phyloP scores from a whole-genome alignment of 345 rosid genomes.

The Rhodomyrtus tomentosa region DNA sequence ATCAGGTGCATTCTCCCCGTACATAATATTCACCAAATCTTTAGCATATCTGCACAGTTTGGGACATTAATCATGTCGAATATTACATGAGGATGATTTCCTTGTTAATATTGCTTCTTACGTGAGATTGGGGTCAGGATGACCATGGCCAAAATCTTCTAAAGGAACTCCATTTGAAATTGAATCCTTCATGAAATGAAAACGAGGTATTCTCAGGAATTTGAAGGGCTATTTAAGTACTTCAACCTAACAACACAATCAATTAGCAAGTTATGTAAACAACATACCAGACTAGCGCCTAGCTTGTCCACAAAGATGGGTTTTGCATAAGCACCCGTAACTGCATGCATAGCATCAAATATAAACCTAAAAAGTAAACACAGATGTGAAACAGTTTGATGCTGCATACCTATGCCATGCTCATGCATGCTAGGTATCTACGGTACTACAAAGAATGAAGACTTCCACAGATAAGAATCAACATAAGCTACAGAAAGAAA shows the following conservation, averaged over 20 bases:
- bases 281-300: conserved; percentile 54
- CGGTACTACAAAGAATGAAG: not conserved
- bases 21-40: conserved; percentile 80
- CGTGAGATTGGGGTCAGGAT: conserved; percentile 97
- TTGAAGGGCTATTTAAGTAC: not conserved
- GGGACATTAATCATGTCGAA: not conserved
- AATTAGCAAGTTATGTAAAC: not conserved
- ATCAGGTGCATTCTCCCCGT: conserved; percentile 73
- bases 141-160: conserved; percentile 96
- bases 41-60: conserved; percentile 63
- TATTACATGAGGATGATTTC: conserved; percentile 1
- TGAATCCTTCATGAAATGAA: conserved; percentile 48
- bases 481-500: not conserved
- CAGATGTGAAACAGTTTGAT: not conserved
- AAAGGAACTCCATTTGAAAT: conserved; percentile 75
- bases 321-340: conserved; percentile 91
- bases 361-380: conserved; percentile 36
- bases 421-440: not conserved
- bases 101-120: conserved; percentile 21
- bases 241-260: not conserved
- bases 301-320: conserved; percentile 86
- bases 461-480: not conserved
- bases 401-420: not conserved
- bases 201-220: not conserved
- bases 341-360: conserved; percentile 98